Percentiles rank a stretch among this genome's conserved stretches.
These are phyloP conservation scores for Alternaria incomplexa DNA, from an alignment of 2,329 filamentous ascomycete genomes.

Conservation along the genomic window DNA sequence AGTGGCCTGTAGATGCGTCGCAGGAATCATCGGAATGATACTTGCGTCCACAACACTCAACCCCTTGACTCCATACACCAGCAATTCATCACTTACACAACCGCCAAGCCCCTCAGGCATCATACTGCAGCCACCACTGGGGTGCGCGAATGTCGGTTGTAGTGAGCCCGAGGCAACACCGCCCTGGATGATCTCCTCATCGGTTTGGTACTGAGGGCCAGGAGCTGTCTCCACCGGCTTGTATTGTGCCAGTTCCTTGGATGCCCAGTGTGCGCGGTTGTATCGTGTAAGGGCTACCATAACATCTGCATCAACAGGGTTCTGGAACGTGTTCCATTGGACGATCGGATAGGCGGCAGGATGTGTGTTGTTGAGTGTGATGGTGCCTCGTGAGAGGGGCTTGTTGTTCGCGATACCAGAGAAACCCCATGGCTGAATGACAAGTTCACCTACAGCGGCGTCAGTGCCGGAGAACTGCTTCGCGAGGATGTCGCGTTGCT, in stretches of 20 bases:
- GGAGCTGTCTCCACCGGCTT: slow-evolving; percentile 38
- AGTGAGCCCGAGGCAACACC: slow-evolving; percentile 5
- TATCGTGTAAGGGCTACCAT: slow-evolving; percentile 37
- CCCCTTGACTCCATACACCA: slow-evolving; percentile 25
- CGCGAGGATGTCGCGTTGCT: slow-evolving; percentile 13
- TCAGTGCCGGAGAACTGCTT: slow-evolving; percentile 3
- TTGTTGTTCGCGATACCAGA: slow-evolving; percentile 10
- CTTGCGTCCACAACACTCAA: slow-evolving; percentile 36
- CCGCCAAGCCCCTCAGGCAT: slow-evolving; percentile 28
- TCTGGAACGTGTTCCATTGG: slow-evolving; percentile 38
- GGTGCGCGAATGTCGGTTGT: slow-evolving; percentile 22
- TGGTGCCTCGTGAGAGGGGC: slow-evolving; percentile 35
- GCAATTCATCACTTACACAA: slow-evolving; percentile 17
- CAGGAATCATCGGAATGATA: slow-evolving; percentile 24
- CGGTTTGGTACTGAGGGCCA: slow-evolving; percentile 17
- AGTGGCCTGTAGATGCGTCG: slow-evolving; percentile 29
- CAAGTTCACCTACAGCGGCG: slow-evolving; percentile 32
- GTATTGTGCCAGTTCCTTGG: slow-evolving; percentile 29
- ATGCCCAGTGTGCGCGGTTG: slow-evolving; percentile 40
- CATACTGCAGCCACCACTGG: slow-evolving; percentile 24
- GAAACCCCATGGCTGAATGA: slow-evolving; percentile 16
- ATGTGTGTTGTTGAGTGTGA: slow-evolving; percentile 40
- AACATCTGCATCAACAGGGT: slow-evolving; percentile 45
- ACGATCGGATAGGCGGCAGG: slow-evolving; percentile 32
- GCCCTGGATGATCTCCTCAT: slow-evolving; percentile 17